phyloP scores from a whole-genome alignment of 805 yeast genomes.

The Wickerhamomyces mucosus region DNA sequence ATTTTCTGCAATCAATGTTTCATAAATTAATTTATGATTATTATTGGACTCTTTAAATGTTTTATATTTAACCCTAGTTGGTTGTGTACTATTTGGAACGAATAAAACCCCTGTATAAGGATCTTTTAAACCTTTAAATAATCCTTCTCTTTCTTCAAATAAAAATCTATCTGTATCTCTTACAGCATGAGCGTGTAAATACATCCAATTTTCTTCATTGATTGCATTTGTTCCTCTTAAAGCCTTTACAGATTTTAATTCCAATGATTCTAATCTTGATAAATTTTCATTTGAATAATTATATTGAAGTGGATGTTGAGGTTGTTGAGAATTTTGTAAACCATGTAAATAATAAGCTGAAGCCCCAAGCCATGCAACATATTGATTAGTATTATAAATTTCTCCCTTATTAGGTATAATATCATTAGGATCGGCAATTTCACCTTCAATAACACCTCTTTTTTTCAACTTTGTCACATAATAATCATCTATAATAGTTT shows the following conservation, averaged over 20 bases:
- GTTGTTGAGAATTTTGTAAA: slow-evolving; percentile 6
- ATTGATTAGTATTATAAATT: slow-evolving; percentile 38
- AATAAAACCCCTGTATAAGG: slow-evolving; percentile 78
- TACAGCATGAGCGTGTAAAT: slow-evolving; percentile 73
- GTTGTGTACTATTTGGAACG: slow-evolving; percentile 69
- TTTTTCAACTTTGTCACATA: slow-evolving; percentile 48
- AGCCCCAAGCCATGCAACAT: slow-evolving; percentile 45
- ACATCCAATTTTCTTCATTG: slow-evolving; percentile 74
- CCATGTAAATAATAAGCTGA: slow-evolving; percentile 28
- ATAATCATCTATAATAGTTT: slow-evolving; percentile 78
- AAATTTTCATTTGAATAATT: background rate
- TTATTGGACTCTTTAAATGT: slow-evolving; percentile 20
- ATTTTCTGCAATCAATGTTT: slow-evolving; percentile 36
- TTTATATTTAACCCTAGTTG: slow-evolving; percentile 28
- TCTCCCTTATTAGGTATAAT: slow-evolving; percentile 31
- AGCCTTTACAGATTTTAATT: slow-evolving; percentile 16
- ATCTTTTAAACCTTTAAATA: slow-evolving; percentile 59
- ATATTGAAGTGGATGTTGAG: slow-evolving; percentile 4
- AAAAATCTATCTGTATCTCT: slow-evolving; percentile 60
- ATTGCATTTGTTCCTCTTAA: slow-evolving; percentile 16
- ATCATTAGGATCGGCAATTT: slow-evolving; percentile 60
- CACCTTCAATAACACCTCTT: slow-evolving; percentile 56
- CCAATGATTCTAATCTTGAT: slow-evolving; percentile 13
- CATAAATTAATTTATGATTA: slow-evolving; percentile 31
- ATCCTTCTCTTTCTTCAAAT: slow-evolving; percentile 44